A percentile compares a stretch with the other conserved stretches of the same genome.
phyloP scores from a whole-genome alignment of 345 rosid genomes.

The Noccaea caerulescens region DNA sequence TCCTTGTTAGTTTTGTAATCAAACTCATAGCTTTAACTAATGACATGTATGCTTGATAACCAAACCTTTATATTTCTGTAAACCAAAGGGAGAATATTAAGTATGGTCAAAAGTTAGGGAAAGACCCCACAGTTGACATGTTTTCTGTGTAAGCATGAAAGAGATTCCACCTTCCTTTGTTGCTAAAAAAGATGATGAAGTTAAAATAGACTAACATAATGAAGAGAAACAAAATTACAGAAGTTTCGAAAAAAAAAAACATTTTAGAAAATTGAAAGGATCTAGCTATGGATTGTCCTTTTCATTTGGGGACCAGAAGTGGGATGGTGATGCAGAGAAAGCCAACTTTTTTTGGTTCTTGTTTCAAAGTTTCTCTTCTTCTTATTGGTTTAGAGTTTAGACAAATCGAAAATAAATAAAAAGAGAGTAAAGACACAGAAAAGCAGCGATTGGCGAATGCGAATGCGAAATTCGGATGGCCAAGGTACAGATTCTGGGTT shows the following conservation, averaged over 20 bases:
- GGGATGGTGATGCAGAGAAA: constrained; percentile 43
- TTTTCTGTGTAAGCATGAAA: constrained; percentile 40
- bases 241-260: constrained; percentile 4
- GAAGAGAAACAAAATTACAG: neutral
- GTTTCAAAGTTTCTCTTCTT: constrained; percentile 39
- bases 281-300: constrained; percentile 43
- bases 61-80: constrained; percentile 25
- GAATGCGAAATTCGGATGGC: constrained; percentile 35
- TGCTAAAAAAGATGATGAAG: constrained; percentile 43
- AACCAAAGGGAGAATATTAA: constrained; percentile 34
- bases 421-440: neutral
- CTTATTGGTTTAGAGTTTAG: constrained; percentile 34
- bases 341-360: constrained; percentile 30
- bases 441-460: constrained; percentile 30
- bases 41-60: constrained; percentile 42
- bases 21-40: constrained; percentile 32
- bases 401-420: constrained; percentile 18
- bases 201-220: constrained; percentile 30
- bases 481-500: constrained; percentile 40
- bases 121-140: constrained; percentile 34
- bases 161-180: constrained; percentile 48
- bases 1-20: constrained; percentile 33
- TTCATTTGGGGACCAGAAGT: constrained; percentile 42
- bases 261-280: constrained; percentile 22
- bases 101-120: constrained; percentile 43